Evolutionary conservation across 305 asterid species (phyloP), one percentile per base, ranked within the genome.

Genomic region (Fraxinus paxiana): DNA sequence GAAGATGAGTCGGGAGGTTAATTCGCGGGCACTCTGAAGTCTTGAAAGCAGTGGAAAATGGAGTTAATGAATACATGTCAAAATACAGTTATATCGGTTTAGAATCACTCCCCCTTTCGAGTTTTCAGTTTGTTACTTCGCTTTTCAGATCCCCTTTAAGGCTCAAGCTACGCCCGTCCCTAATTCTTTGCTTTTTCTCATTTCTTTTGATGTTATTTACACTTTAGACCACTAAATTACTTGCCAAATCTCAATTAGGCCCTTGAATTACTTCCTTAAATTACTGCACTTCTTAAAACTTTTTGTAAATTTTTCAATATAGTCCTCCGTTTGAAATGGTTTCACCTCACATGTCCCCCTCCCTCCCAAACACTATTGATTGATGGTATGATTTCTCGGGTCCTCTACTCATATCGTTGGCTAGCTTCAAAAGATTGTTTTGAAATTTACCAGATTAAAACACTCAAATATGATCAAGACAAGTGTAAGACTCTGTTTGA

Each of bases 21-120:
- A 22, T 20, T 30, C 81, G 72, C 74, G 76, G 51, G 35, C 77
- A 31, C 34, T 81, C 79, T 69, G 82, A 48, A 73, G 73, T 70
- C 65, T 79, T 59, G 72, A 33, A 79, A 33, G 85, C 24, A 9
- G 73, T 56, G 76, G 61, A 34, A 65, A 80, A 56, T 5, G 78
- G 78, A 61, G 82, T n/a, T 46, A 15, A 56, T 18, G 85, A 30
- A 59, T 80, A 80, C 88, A 87, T 87, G 76, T 82, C 35, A 79
- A 78, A 70, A 4, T 61, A n/a, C 83, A 51, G 85, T 81, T 81
- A 12, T n/a, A 24, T 24, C 35, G 10, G 72, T 81, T 65, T 2
- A 17, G 17, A 6, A 38, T 54, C 4, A 0, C 7, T 73, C 77
- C 0, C 34, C 38, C 38, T 37, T 30, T 26, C 65, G 22, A 67